These are phyloP conservation scores for Colletotrichum sp. DNA, from an alignment of 2,329 filamentous ascomycete species.

Conservation along the genomic window DNA sequence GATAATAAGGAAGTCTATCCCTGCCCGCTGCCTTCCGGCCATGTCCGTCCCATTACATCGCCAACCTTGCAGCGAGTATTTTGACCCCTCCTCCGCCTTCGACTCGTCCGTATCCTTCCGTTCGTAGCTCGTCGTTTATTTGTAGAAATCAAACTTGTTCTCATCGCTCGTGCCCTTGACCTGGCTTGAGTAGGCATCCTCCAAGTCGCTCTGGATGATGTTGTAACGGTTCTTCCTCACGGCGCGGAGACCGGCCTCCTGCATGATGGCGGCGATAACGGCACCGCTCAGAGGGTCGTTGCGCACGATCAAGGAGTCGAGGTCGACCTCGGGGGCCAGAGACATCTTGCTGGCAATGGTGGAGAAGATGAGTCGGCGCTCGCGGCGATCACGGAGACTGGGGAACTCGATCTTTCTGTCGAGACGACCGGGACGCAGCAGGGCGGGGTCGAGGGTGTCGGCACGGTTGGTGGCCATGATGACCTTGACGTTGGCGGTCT, in stretches of 20 bases:
- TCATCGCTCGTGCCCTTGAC: slow-evolving; percentile 78
- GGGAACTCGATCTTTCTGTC: slow-evolving; percentile 99
- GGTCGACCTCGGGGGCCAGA: slow-evolving; percentile 91
- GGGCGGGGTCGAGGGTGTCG: slow-evolving; percentile 92
- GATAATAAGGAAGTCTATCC: slow-evolving; percentile 3
- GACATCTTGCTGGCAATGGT: slow-evolving; percentile 99
- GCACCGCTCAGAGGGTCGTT: slow-evolving; percentile 96
- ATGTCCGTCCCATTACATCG: neutral
- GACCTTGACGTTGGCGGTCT: slow-evolving; percentile 98
- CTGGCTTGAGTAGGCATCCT: slow-evolving; percentile 96
- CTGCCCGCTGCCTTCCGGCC: neutral
- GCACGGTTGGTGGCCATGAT: slow-evolving; percentile 99
- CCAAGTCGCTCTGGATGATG: slow-evolving; percentile 95
- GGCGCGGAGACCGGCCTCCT: slow-evolving; percentile 92
- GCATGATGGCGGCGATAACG: slow-evolving; percentile 98
- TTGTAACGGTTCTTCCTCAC: slow-evolving; percentile 99
- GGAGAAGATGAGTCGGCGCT: slow-evolving; percentile 93
- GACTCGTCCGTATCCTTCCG: slow-evolving; percentile 9
- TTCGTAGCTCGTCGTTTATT: slow-evolving; percentile 51
- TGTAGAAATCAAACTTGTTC: slow-evolving; percentile 92
- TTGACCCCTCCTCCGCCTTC: neutral
- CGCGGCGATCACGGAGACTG: slow-evolving; percentile 89
- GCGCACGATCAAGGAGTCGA: slow-evolving; percentile 94
- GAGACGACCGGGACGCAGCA: slow-evolving; percentile 91
- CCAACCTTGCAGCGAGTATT: slow-evolving; percentile 2